phyloP scores from a whole-genome alignment of 2,329 filamentous ascomycete genomes.

The Colletotrichum sansevieriae region DNA sequence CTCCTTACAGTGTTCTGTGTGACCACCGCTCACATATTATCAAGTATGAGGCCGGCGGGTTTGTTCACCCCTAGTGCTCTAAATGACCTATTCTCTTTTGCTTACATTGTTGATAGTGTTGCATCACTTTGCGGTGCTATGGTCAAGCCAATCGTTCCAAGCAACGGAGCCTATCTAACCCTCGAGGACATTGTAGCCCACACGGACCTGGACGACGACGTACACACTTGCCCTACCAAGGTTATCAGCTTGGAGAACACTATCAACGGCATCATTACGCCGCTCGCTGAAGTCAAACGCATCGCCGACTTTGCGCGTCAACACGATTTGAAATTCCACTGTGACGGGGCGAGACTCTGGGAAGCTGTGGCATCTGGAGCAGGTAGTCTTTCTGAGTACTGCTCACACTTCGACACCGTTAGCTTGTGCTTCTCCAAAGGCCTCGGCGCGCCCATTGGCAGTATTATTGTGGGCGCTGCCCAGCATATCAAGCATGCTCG shows the following conservation, averaged over 20 bases:
- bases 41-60: slow-evolving; percentile 74
- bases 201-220: slow-evolving; percentile 74
- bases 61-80: slow-evolving; percentile 43
- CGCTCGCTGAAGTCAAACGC: slow-evolving; percentile 75
- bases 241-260: slow-evolving; percentile 91
- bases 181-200: slow-evolving; percentile 80
- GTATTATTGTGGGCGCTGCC: slow-evolving; percentile 72
- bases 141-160: slow-evolving; percentile 74
- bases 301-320: slow-evolving; percentile 78
- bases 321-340: slow-evolving; percentile 76
- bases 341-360: slow-evolving; percentile 86
- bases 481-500: slow-evolving; percentile 54
- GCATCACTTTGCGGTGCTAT: slow-evolving; percentile 79
- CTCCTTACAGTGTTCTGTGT: slow-evolving; percentile 84
- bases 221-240: slow-evolving; percentile 83
- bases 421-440: slow-evolving; percentile 87
- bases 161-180: slow-evolving; percentile 80
- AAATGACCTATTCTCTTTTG: not conserved
- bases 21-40: slow-evolving; percentile 85
- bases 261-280: slow-evolving; percentile 82
- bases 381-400: slow-evolving; percentile 75
- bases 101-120: slow-evolving; percentile 63
- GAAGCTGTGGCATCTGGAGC: slow-evolving; percentile 81
- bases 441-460: slow-evolving; percentile 84
- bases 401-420: slow-evolving; percentile 78